Evolutionary conservation across 306 rosid genomes (phyloP), one percentile per base, ranked within the genome.

Genomic region (Lathyrus aphaca): DNA sequence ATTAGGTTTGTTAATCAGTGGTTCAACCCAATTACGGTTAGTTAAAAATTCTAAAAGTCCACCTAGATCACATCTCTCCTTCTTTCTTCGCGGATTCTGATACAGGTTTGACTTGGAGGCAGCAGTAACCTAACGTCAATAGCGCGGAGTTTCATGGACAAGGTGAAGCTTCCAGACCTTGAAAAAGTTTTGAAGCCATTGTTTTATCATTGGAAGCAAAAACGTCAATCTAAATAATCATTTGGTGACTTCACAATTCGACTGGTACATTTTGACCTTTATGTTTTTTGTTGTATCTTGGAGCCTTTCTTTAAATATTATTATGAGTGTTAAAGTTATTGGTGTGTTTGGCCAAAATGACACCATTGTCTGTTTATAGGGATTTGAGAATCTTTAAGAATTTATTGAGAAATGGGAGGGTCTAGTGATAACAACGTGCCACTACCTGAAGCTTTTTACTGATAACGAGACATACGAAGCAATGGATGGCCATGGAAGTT

Each of bases 101-200:
- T 61, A 66, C 76, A 91, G 99, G 76, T 95, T 72, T 95, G 99
- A 97, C 97, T 95, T 71, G 99, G 97, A 73, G 99, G 99, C 71
- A 91, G 16, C 40, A 79, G 78, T 35, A 91, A 84, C 78, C 99
- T 91, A 83, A 95, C 86, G 1, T 78, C 96, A 37, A 32, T 95
- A 64, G 97, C 97, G 77, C 81, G 72, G 75, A 69, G 62, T 84
- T 95, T 95, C 89, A 81, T 85, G 97, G 84, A 95, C 81, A 95
- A 86, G 85, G 96, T 95, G 61, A 95, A 95, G 85, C 18, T 95
- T 78, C 92, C 80, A 8, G 96, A 95, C 78, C 95, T 95, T 38
- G 97, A 95, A 82, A 95, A 87, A 5, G 90, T 95, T 63, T 77
- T 91, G 74, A 97, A 95, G 72, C 99, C 99, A 37, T 74, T 95